Base-by-base conservation (phyloP, 352 stramenopile species). In the Phytophthora fragariaefolia region DNA sequence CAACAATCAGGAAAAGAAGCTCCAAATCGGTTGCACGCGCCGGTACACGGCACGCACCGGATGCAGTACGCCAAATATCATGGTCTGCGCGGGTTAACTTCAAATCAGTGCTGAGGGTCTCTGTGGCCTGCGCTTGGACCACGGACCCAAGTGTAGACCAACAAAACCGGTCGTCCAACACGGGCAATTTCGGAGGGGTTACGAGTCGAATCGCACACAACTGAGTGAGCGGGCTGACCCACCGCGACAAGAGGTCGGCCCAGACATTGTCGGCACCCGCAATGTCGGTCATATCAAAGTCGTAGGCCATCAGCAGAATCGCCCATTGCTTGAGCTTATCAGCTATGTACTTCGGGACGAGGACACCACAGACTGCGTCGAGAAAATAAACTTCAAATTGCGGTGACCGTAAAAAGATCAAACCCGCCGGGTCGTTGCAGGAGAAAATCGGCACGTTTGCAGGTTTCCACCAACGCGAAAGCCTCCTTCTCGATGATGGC, bases 291-390 rank as follows among this genome's bases (percentile, higher is more conserved):
- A 74, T 74, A 0, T 51, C 32, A 50, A 66, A 70, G 4, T n/a
- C 20, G n/a, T 54, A 60, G 1, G 36, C 10, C 34, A 30, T 49
- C 5, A 63, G 50, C 17, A 46, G 27, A 13, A 57, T 13, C 9
- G 58, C 27, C 59, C 66, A 74, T 20, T 49, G 59, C 9, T 51
- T 27, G 2, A 74, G 26, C 51, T 74, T 74, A 13, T 52, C 40
- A n/a, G n/a, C n/a, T 1, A 13, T 43, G 36, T 43, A 20, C 36
- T 43, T 26, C 9, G 42, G 42, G 9, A 26, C n/a, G 18, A 15
- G 4, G 4, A 48, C 9, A 8, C 12, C 42, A 48, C 20, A 4
- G 18, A 22, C 42, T 3, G 17, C 2, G 42, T 17, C 18, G 42
- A 13, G 42, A 71, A 68, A 1, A 71, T 40, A 20, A 66, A 50